Percentiles rank a stretch among this genome's conserved stretches.
These are phyloP conservation scores for Pseudogymnoascus sp. DNA, from an alignment of 2,329 filamentous ascomycete species.

Conservation along the genomic window DNA sequence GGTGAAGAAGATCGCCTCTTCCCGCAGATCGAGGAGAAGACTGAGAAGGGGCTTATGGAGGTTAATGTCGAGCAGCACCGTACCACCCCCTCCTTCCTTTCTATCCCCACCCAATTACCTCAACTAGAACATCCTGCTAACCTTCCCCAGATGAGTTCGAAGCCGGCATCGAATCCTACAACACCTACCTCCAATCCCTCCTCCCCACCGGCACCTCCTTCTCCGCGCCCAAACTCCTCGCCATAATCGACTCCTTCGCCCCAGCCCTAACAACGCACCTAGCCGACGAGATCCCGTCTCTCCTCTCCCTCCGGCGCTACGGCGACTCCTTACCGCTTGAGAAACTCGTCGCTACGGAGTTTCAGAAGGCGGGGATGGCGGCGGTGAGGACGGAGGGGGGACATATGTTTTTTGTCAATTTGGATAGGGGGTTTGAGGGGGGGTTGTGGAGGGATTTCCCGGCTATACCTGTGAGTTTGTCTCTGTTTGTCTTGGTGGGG, in stretches of 20 bases:
- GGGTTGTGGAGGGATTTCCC: slow-evolving; percentile 16
- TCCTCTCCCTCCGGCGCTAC: slow-evolving; percentile 10
- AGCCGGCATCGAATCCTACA: slow-evolving; percentile 13
- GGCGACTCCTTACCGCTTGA: slow-evolving; percentile 9
- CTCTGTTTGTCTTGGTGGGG: too few relatives aligned
- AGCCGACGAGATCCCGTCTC: not conserved
- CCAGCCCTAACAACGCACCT: not conserved
- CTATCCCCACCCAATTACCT: too few relatives aligned
- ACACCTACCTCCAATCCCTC: slow-evolving; percentile 10
- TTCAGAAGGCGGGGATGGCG: slow-evolving; percentile 11
- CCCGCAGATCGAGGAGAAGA: slow-evolving; percentile 1
- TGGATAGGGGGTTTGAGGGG: slow-evolving; percentile 16
- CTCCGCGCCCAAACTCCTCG: slow-evolving; percentile 11
- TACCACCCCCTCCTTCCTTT: too few relatives aligned
- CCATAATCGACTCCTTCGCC: not conserved
- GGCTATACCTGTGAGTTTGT: slow-evolving; percentile 5
- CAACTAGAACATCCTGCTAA: too few relatives aligned
- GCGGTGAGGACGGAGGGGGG: slow-evolving; percentile 12
- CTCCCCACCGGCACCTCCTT: slow-evolving; percentile 1
- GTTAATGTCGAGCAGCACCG: not conserved
- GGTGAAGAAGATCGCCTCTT: not conserved
- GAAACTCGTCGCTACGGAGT: slow-evolving; percentile 9
- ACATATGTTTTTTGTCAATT: slow-evolving; percentile 16
- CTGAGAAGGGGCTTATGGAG: not conserved
- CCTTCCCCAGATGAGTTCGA: slow-evolving; percentile 12